A percentile compares a stretch with the other conserved stretches of the same genome.
These are phyloP conservation scores for Colletotrichum lentis DNA, from an alignment of 2,329 filamentous ascomycete genomes.

Conservation along the genomic window DNA sequence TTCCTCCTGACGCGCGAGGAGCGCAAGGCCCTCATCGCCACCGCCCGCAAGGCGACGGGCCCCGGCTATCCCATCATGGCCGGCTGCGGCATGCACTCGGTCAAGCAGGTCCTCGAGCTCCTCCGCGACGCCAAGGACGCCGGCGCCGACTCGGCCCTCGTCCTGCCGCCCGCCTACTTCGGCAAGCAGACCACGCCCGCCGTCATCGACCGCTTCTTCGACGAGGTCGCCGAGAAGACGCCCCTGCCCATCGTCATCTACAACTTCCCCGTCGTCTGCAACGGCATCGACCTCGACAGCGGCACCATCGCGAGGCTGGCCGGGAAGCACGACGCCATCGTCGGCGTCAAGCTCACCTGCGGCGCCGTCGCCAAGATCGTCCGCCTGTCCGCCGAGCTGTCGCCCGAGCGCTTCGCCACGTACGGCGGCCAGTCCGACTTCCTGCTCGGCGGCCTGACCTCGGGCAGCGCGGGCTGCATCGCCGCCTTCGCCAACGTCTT, in stretches of 20 bases:
- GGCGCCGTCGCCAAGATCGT: slow-evolving; percentile 76
- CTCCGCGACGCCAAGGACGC: slow-evolving; percentile 66
- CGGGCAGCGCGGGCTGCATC: slow-evolving; percentile 67
- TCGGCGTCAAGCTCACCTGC: slow-evolving; percentile 73
- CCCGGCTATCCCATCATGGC: slow-evolving; percentile 67
- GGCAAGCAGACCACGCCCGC: slow-evolving; percentile 66
- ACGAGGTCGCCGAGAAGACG: slow-evolving; percentile 61
- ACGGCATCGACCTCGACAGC: slow-evolving; percentile 73
- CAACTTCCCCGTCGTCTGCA: slow-evolving; percentile 74
- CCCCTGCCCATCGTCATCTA: slow-evolving; percentile 69
- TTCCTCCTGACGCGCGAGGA: slow-evolving; percentile 68
- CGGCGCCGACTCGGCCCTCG: slow-evolving; percentile 68
- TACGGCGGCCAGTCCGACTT: slow-evolving; percentile 80
- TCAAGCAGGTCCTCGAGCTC: slow-evolving; percentile 68
- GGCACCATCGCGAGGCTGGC: slow-evolving; percentile 66
- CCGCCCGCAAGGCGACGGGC: slow-evolving; percentile 63
- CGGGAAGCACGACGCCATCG: slow-evolving; percentile 59
- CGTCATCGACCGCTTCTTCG: slow-evolving; percentile 68
- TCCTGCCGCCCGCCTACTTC: slow-evolving; percentile 72
- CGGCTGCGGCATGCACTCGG: slow-evolving; percentile 71
- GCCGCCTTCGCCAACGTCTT: slow-evolving; percentile 71
- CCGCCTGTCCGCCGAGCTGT: slow-evolving; percentile 61
- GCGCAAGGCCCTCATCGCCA: slow-evolving; percentile 62
- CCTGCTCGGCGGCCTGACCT: slow-evolving; percentile 66
- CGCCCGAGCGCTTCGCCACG: slow-evolving; percentile 67